Conservation (phyloP, 805 yeast species). For the Candida boidinii region DNA sequence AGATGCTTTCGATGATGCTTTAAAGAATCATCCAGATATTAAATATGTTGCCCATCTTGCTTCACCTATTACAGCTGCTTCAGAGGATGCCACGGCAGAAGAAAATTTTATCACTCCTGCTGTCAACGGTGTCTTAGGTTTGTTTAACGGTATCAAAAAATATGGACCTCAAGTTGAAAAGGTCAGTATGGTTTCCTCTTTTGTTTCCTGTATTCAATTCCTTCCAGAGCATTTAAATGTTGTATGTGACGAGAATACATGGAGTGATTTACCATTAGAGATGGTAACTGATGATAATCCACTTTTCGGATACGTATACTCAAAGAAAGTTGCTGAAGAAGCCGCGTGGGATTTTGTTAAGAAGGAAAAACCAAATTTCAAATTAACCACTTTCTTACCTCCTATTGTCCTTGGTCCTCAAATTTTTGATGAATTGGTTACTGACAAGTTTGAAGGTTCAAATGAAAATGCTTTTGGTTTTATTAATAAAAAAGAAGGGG, state of each 20-base stretch:
- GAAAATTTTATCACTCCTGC: constrained; percentile 39
- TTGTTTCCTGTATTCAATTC: constrained; percentile 32
- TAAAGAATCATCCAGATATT: constrained; percentile 27
- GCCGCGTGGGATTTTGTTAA: constrained; percentile 33
- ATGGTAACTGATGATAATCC: too few relatives aligned
- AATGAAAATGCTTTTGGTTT: constrained; percentile 18
- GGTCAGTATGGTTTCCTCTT: constrained; percentile 43
- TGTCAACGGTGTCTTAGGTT: constrained; percentile 35
- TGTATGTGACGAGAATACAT: too few relatives aligned
- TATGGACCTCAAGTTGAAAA: constrained; percentile 31
- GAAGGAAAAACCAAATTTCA: constrained; percentile 18
- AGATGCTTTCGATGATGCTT: constrained; percentile 39
- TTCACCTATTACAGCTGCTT: constrained; percentile 25
- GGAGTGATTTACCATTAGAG: constrained; percentile 11
- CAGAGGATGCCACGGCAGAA: constrained; percentile 29
- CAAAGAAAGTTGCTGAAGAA: constrained; percentile 32
- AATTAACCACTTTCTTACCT: constrained; percentile 25
- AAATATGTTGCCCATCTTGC: constrained; percentile 32
- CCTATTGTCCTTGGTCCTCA: constrained; percentile 36
- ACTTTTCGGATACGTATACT: constrained; percentile 25
- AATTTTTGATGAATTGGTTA: constrained; percentile 34
- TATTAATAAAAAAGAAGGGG: constrained; percentile 23
- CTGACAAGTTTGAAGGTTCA: constrained; percentile 41
- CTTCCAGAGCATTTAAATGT: constrained; percentile 3
- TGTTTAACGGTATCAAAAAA: constrained; percentile 30